phyloP scores from a whole-genome alignment of 164 flowering plant genomes.

The Magnolia kwangsiensis region DNA sequence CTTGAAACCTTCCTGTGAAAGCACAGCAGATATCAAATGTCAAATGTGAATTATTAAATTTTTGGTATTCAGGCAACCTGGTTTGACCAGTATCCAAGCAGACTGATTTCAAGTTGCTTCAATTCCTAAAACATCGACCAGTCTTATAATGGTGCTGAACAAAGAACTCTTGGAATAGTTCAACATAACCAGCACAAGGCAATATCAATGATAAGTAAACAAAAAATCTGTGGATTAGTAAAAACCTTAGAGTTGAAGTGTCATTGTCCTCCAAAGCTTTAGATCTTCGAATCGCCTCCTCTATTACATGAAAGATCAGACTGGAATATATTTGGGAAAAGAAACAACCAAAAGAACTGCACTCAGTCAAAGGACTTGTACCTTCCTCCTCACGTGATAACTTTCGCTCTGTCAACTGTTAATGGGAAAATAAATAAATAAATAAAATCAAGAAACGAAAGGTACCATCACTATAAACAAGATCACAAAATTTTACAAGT shows the following conservation, averaged over 20 bases:
- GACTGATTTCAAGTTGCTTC: background rate
- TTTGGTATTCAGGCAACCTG: background rate
- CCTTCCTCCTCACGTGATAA: slow-evolving; percentile 74
- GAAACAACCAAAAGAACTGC: background rate
- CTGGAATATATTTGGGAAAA: background rate
- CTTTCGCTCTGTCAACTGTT: slow-evolving; percentile 65
- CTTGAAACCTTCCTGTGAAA: slow-evolving; percentile 78
- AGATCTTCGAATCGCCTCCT: slow-evolving; percentile 80
- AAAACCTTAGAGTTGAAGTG: slow-evolving; percentile 57
- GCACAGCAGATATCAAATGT: background rate
- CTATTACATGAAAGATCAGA: slow-evolving; percentile 25
- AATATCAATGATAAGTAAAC: background rate
- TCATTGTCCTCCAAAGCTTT: slow-evolving; percentile 67
- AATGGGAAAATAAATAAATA: slow-evolving; percentile 6
- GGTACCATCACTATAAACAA: no score
- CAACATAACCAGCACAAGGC: background rate
- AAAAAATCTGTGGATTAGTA: background rate
- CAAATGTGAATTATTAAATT: background rate
- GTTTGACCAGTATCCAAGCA: background rate
- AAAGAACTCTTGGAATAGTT: background rate
- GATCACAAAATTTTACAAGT: background rate
- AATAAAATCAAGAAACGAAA: no score
- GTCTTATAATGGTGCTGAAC: background rate
- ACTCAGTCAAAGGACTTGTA: slow-evolving; percentile 15
- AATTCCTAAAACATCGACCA: background rate